Base-by-base conservation (phyloP, 768 basidiomycete species). In the Suillus paluster region DNA sequence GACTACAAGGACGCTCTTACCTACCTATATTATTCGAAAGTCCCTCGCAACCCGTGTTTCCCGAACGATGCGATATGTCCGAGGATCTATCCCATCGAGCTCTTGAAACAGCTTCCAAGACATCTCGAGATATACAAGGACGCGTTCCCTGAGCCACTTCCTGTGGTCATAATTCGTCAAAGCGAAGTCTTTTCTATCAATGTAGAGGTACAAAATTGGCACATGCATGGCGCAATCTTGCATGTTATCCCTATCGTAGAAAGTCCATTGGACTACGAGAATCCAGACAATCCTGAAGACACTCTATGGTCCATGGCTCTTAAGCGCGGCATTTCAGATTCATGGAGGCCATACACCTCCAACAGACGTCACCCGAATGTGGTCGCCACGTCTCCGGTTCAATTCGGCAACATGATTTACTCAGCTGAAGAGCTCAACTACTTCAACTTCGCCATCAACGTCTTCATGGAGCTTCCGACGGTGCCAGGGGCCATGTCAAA, bases 381-480 rank as follows among this genome's bases (percentile, higher is more conserved):
- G 30, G 30, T 57, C 17, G 15, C 7, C 5, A 55, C 33, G 6
- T 46, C 21, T 17, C 21, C 34, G 1, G 15, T 38, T 9, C 34
- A 17, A 38, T 33, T 50, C 19, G 49, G 49, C 7, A 50, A 50
- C 10, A 36, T 61, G 10, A 1, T 41, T 2, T 71, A 73, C 27
- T 17, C 34, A 33, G 65, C 66, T 12, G 63, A 69, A 50, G 60
- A 69, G 6, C 30, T 30, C 30, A 60, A 64, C 8, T 65, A 64
- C 14, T 62, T 66, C 19, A 52, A 57, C 12, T 70, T 70, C 17
- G 70, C 73, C 19, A 65, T 73, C 2, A 75, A 75, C 48, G 50
- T 73, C 0, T 73, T 73, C 30, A 10, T 68, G 19, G 67, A 73
- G 54, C 0, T 55, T 1, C 39, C 57, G 5, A 36, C 21, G n/a